These are phyloP conservation scores for Tricladium varicosporioides DNA, from an alignment of 2,329 filamentous ascomycete species.

Conservation along the genomic window DNA sequence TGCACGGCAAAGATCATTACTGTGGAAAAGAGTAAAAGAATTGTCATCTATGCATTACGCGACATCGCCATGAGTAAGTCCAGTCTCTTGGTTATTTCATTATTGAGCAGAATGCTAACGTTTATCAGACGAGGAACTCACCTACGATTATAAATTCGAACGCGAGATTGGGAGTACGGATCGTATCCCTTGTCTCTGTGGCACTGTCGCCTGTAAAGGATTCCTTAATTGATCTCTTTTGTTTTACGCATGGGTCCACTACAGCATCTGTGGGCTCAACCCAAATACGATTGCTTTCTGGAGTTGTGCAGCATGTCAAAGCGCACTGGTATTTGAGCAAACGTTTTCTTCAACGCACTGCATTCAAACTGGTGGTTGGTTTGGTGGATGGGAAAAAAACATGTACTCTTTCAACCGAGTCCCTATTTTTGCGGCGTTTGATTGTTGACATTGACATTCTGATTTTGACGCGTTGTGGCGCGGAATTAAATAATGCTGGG, in stretches of 20 bases:
- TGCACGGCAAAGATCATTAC: constrained; percentile 99
- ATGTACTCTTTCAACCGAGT: constrained; percentile 35
- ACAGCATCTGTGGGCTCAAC: not conserved
- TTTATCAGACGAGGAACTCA: constrained; percentile 86
- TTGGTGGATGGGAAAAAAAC: constrained; percentile 19
- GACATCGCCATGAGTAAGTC: constrained; percentile 91
- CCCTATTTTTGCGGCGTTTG: constrained; percentile 20
- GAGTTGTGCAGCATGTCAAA: constrained; percentile 14
- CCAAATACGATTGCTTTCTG: constrained; percentile 2
- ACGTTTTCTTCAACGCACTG: constrained; percentile 17
- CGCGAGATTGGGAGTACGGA: constrained; percentile 92
- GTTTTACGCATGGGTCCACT: constrained; percentile 7
- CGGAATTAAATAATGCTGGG: not conserved
- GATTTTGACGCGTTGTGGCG: constrained; percentile 1
- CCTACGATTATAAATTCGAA: constrained; percentile 99
- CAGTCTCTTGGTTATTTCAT: not conserved
- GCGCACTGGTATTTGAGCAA: constrained; percentile 12
- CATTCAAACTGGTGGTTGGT: constrained; percentile 17
- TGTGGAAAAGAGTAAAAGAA: constrained; percentile 95
- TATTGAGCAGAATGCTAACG: constrained; percentile 18
- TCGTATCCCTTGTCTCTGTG: constrained; percentile 95
- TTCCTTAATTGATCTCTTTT: constrained; percentile 80
- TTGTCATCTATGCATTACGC: constrained; percentile 96
- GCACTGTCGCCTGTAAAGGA: constrained; percentile 93
- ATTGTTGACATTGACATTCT: constrained; percentile 8